Evolutionary conservation across 179 eudicot species (phyloP).

Genomic region (Gypsophila paniculata): DNA sequence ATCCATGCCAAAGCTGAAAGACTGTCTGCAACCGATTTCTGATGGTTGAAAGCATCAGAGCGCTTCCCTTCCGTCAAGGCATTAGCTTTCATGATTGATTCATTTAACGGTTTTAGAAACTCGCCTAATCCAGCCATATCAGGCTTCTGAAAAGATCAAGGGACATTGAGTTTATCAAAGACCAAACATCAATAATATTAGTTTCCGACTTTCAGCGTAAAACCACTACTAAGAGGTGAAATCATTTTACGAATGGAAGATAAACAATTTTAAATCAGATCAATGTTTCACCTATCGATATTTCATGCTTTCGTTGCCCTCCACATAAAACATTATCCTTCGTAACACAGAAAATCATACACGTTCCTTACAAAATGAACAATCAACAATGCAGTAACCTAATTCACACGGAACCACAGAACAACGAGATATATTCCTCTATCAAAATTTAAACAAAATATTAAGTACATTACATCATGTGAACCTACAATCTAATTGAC

Average conservation of each 20-base stretch:
- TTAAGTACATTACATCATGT: not conserved
- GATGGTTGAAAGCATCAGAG: slow-evolving; percentile 75
- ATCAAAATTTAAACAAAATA: not conserved
- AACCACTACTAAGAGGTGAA: no score
- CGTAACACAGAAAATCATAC: not conserved
- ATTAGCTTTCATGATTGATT: slow-evolving; percentile 61
- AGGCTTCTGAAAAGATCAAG: slow-evolving; percentile 64
- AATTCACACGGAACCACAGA: not conserved
- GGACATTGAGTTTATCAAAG: not conserved
- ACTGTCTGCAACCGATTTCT: slow-evolving; percentile 78
- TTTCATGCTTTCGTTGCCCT: not conserved
- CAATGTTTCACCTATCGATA: not conserved
- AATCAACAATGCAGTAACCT: not conserved
- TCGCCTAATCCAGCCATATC: slow-evolving; percentile 67
- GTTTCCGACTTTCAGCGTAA: not conserved
- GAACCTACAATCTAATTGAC: not conserved
- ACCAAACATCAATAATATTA: not conserved
- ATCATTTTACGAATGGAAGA: no score
- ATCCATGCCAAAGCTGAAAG: slow-evolving; percentile 90
- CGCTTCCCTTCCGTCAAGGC: slow-evolving; percentile 72
- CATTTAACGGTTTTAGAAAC: slow-evolving; percentile 82
- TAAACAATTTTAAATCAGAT: slow-evolving; percentile 1
- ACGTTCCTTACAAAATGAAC: not conserved
- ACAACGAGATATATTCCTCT: not conserved
- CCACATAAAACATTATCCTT: no score